phyloP scores from a whole-genome alignment of 2,329 filamentous ascomycete species.

The Penicillium glabrum region DNA sequence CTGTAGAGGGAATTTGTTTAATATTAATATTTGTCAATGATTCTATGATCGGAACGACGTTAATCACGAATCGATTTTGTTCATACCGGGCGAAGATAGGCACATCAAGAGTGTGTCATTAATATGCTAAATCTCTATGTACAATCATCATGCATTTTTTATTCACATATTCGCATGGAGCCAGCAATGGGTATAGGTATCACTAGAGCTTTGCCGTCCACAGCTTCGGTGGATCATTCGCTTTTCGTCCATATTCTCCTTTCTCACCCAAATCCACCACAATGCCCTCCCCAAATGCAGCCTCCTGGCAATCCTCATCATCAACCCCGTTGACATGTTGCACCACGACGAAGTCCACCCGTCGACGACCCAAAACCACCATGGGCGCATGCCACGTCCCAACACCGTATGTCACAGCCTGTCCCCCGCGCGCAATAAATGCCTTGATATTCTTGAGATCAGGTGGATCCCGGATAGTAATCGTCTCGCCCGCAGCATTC shows the following conservation, averaged over 20 bases:
- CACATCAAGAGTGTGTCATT: not conserved
- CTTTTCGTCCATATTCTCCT: conserved; percentile 19
- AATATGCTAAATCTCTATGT: not conserved
- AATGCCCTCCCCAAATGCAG: conserved; percentile 48
- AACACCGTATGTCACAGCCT: conserved; percentile 87
- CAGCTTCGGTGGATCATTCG: conserved; percentile 11
- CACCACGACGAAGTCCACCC: conserved; percentile 83
- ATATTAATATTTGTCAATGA: not conserved
- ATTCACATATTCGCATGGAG: not conserved
- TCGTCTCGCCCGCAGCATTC: conserved; percentile 20
- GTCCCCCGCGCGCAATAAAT: conserved; percentile 73
- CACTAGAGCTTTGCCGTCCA: conserved; percentile 21
- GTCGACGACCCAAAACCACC: conserved; percentile 72
- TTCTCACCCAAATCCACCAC: conserved; percentile 30
- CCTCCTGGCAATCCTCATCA: conserved; percentile 86
- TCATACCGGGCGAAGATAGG: not conserved
- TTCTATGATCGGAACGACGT: not conserved
- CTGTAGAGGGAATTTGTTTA: conserved; percentile 13
- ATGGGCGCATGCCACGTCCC: conserved; percentile 98
- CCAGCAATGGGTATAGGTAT: not conserved
- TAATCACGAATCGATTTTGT: not conserved
- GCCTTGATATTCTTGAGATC: conserved; percentile 70
- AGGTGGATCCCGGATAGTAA: conserved; percentile 56
- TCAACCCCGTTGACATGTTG: conserved; percentile 84
- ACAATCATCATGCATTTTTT: not conserved